phyloP scores from a whole-genome alignment of 2,329 filamentous ascomycete species.

The Venturia oleaginea region DNA sequence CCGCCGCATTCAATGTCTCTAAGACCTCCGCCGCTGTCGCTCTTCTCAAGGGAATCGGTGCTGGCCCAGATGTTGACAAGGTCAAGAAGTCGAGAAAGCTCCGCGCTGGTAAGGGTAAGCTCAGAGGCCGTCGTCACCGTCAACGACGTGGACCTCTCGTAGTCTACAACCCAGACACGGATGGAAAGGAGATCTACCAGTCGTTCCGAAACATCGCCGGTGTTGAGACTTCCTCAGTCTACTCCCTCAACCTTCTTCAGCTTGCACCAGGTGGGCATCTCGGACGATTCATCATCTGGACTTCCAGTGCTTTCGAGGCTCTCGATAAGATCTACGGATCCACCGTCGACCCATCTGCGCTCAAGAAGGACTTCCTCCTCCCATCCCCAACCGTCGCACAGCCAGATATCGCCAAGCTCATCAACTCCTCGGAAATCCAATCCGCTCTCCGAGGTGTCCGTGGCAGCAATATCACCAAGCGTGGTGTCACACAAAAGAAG shows the following conservation, averaged over 20 bases:
- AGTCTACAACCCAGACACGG: constrained; percentile 91
- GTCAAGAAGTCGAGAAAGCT: constrained; percentile 95
- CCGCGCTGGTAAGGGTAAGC: constrained; percentile 97
- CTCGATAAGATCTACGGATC: constrained; percentile 96
- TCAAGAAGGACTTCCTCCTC: constrained; percentile 99
- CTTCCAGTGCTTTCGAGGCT: constrained; percentile 90
- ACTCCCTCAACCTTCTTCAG: constrained; percentile 95
- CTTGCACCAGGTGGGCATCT: constrained; percentile 98
- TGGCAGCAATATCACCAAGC: constrained; percentile 84
- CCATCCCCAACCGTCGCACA: constrained; percentile 87
- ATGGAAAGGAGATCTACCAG: constrained; percentile 86
- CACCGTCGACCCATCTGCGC: constrained; percentile 76
- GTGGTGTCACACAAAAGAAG: constrained; percentile 94
- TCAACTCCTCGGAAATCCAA: constrained; percentile 99
- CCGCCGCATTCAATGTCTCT: constrained; percentile 74
- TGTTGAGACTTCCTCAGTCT: constrained; percentile 93
- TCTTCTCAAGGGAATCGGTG: constrained; percentile 86
- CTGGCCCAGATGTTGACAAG: constrained; percentile 85
- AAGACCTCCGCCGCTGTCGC: constrained; percentile 83
- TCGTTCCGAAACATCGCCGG: constrained; percentile 99
- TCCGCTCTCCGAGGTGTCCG: constrained; percentile 86
- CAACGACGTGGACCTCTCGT: constrained; percentile 97
- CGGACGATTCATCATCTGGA: constrained; percentile 98
- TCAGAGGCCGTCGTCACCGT: constrained; percentile 90
- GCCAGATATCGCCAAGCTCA: constrained; percentile 91